Evolutionary conservation across 2,329 filamentous ascomycete species (phyloP), one percentile per base, ranked within the genome.

Genomic region (Venturia asperata): DNA sequence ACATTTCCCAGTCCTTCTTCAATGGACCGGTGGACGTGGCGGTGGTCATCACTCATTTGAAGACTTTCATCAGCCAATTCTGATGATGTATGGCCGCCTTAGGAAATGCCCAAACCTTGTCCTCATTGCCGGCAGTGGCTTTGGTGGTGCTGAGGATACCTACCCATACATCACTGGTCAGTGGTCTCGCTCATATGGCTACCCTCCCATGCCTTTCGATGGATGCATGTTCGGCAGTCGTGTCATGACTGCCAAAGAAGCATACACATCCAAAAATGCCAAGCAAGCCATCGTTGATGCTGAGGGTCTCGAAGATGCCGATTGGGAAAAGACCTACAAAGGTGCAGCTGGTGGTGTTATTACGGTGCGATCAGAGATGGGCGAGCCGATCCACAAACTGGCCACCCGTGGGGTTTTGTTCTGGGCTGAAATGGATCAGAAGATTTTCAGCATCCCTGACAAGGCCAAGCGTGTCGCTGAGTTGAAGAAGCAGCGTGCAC

Each of bases 351-450:
- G 94, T 72, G 94, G 94, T 75, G 87, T 99, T 68, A 93, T 99
- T 72, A 99, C 94, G 37, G 94, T 99, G 61, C 87, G 92, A 69
- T 99, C 94, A 1, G 94, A 99, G 79, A 99, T 99, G 95, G 95
- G 94, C 58, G 94, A 99, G 82, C 95, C 94, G 6, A 99, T 99
- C 68, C 94, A 99, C 82, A 99, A 99, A 81, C 85, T 99, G 67
- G 95, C 94, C 19, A 99, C 94, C 61, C 89, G 95, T 66, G 94
- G 94, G 84, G 92, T 99, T 61, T 82, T 86, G 64, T 96, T 99
- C 82, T 99, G 94, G 94, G 88, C 92, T 62, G 95, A 99, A 79
- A 96, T 99, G 92, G 94, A 99, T 74, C 86, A 95, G 77, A 97
- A 96, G 79, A 97, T 99, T 72, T 99, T 99, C 82, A 89, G 87